Evolutionary conservation across 805 yeast genomes (phyloP).

Genomic region (Vanderwaltozyma polyspora): DNA sequence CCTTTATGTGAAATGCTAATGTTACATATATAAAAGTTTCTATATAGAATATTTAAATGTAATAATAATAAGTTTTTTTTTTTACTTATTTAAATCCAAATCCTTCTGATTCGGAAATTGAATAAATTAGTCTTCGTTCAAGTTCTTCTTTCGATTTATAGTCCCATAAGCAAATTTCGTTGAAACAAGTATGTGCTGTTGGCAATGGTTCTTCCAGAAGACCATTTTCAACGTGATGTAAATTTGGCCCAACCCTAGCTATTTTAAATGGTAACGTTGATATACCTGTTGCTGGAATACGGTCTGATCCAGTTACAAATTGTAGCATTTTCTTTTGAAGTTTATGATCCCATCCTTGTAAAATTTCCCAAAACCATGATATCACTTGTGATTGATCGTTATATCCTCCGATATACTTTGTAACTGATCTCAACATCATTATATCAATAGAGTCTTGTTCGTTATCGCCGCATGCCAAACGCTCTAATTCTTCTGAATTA

Average conservation of each 20-base stretch:
- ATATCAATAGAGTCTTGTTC: constrained; percentile 46
- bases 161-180: constrained; percentile 68
- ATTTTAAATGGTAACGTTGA: constrained; percentile 64
- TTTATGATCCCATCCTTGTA: constrained; percentile 30
- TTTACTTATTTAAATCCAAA: constrained; percentile 73
- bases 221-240: constrained; percentile 14
- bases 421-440: constrained; percentile 53
- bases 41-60: too few relatives aligned
- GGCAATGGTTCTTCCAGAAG: constrained; percentile 48
- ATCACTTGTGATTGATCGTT: constrained; percentile 32
- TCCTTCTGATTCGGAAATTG: constrained; percentile 73
- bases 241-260: constrained; percentile 30
- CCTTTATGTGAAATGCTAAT: too few relatives aligned
- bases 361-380: constrained; percentile 80
- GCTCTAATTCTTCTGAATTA: constrained; percentile 70
- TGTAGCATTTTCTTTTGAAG: constrained; percentile 52
- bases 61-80: too few relatives aligned
- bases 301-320: constrained; percentile 83
- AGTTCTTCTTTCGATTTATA: constrained; percentile 49
- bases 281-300: constrained; percentile 88
- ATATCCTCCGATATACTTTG: constrained; percentile 63
- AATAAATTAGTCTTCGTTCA: constrained; percentile 45
- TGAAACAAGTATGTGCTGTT: constrained; percentile 88
- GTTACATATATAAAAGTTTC: too few relatives aligned
- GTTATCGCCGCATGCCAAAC: constrained; percentile 65